A percentile compares a stretch with the other conserved stretches of the same genome.
Evolutionary conservation across 768 basidiomycete genomes (phyloP).

Genomic region (Leccinum obscurum): DNA sequence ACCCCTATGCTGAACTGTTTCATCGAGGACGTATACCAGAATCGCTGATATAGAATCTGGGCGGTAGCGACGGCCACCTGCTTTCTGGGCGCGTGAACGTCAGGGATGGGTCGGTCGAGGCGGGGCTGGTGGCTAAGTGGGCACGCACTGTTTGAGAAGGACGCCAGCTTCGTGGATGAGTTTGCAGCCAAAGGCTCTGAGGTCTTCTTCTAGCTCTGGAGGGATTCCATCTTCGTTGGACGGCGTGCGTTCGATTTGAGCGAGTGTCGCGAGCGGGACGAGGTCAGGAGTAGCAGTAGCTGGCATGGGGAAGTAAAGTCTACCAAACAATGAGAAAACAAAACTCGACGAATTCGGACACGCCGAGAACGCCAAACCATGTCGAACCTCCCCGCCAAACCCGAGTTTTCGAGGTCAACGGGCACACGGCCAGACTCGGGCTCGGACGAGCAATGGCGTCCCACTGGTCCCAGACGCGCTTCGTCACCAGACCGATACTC

Average conservation of each 20-base stretch:
- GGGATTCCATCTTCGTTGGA: conserved; percentile 84
- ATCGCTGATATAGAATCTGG: conserved; percentile 93
- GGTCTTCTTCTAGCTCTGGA: conserved; percentile 77
- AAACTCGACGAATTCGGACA: not conserved
- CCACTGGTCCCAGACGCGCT: conserved; percentile 15
- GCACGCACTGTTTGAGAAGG: conserved; percentile 80
- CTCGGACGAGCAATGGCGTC: conserved; percentile 26
- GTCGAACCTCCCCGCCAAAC: conserved; percentile 34
- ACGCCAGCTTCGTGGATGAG: conserved; percentile 94
- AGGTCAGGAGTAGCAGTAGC: conserved; percentile 42
- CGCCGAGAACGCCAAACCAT: conserved; percentile 5
- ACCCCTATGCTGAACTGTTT: conserved; percentile 93
- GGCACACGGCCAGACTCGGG: conserved; percentile 17
- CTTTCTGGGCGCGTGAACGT: conserved; percentile 51
- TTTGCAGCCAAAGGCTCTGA: conserved; percentile 90
- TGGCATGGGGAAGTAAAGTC: conserved; percentile 37
- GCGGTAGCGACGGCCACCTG: conserved; percentile 97
- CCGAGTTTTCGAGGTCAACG: conserved; percentile 28
- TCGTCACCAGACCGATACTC: conserved; percentile 27
- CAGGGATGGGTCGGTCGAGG: conserved; percentile 5
- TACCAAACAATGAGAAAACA: conserved; percentile 21
- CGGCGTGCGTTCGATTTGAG: conserved; percentile 78
- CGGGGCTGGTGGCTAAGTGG: not conserved
- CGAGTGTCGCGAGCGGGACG: conserved; percentile 80
- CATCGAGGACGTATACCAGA: conserved; percentile 95